A percentile compares a stretch with the other conserved stretches of the same genome.
Evolutionary conservation across 2,329 filamentous ascomycete genomes (phyloP).

Genomic region (Clonostachys rosea): DNA sequence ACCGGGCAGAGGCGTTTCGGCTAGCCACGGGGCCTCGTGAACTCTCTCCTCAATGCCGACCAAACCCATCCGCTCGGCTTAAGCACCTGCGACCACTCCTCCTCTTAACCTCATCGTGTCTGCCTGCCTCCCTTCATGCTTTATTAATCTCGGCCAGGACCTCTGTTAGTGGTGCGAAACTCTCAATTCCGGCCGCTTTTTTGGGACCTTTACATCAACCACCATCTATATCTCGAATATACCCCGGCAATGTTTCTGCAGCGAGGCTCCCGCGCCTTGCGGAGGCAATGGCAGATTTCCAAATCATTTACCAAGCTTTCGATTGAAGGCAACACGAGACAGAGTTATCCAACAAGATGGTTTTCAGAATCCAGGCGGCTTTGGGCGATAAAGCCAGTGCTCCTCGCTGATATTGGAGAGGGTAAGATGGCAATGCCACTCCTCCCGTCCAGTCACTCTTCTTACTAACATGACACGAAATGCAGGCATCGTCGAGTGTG

Average conservation of each 20-base stretch:
- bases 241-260: conserved; percentile 46
- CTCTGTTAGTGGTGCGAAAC: no score
- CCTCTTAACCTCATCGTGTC: no score
- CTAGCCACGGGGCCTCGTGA: conserved; percentile 4
- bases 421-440: conserved; percentile 40
- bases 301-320: conserved; percentile 24
- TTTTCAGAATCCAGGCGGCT: conserved; percentile 47
- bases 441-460: neutral
- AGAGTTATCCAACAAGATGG: conserved; percentile 27
- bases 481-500: conserved; percentile 91
- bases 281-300: conserved; percentile 44
- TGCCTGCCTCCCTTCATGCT: no score
- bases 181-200: no score
- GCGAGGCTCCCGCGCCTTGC: conserved; percentile 42
- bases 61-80: conserved; percentile 1
- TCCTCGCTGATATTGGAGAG: conserved; percentile 84
- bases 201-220: no score
- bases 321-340: conserved; percentile 20
- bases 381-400: conserved; percentile 68
- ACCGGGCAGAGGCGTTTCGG: neutral
- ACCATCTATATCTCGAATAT: no score
- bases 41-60: conserved; percentile 2
- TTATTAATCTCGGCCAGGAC: no score
- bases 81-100: no score
- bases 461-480: neutral